Evolutionary conservation across 768 basidiomycete genomes (phyloP).

Genomic region (Sutorius australiensis): DNA sequence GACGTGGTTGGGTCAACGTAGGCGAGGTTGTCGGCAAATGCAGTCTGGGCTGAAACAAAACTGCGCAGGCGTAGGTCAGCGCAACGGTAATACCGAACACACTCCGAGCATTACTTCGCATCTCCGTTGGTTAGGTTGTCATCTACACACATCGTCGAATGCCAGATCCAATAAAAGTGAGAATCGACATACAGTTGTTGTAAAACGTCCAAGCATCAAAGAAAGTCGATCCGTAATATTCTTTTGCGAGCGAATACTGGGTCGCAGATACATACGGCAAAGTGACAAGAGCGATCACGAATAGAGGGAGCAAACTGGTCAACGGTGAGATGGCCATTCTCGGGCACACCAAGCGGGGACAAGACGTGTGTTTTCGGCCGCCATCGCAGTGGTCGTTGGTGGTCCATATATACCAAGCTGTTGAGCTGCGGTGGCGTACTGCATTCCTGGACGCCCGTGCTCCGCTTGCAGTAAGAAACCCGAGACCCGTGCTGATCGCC

Average conservation of each 20-base stretch:
- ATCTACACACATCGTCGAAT: conserved; percentile 32
- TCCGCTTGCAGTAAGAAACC: background rate
- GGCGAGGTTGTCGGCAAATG: conserved; percentile 48
- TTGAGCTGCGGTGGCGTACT: background rate
- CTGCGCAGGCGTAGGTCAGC: conserved; percentile 28
- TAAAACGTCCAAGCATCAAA: conserved; percentile 71
- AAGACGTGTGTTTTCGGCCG: background rate
- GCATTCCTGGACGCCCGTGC: background rate
- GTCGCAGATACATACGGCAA: conserved; percentile 22
- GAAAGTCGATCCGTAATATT: conserved; percentile 58
- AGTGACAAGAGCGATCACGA: conserved; percentile 7
- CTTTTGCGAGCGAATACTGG: conserved; percentile 51
- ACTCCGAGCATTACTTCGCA: conserved; percentile 37
- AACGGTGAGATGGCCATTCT: conserved; percentile 8
- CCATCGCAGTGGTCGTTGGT: background rate
- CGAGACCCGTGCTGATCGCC: background rate
- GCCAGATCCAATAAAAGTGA: background rate
- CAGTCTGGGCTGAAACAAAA: conserved; percentile 45
- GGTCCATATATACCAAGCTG: conserved; percentile 10
- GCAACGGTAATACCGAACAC: background rate
- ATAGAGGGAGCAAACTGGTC: conserved; percentile 1
- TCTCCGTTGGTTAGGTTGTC: conserved; percentile 73
- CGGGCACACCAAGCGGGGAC: background rate
- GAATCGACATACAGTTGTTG: conserved; percentile 42
- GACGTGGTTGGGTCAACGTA: conserved; percentile 61